Percentiles rank a stretch among this genome's conserved stretches.
phyloP scores from a whole-genome alignment of 2,329 filamentous ascomycete species.

The Beauveria scarabaeidicola region DNA sequence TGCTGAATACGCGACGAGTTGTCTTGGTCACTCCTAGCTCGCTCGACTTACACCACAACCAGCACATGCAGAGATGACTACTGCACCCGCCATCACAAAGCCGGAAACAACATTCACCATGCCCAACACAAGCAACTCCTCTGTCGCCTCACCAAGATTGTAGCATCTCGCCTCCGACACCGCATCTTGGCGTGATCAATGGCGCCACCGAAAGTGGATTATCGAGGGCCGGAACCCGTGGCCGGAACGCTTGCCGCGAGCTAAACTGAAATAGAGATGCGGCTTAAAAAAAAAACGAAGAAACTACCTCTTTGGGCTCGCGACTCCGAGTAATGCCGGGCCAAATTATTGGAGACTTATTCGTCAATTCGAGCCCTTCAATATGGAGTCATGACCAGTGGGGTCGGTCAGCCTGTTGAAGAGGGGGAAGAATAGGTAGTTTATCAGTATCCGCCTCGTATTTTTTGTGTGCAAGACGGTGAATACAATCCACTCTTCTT shows the following conservation, averaged over 20 bases:
- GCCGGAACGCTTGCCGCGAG: constrained; percentile 1
- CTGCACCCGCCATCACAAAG: not conserved
- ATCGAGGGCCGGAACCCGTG: not conserved
- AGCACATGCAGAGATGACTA: not conserved
- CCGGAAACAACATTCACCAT: no score
- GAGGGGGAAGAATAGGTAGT: not conserved
- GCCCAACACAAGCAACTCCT: no score
- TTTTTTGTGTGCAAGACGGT: not conserved
- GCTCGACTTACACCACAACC: not conserved
- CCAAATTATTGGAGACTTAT: not conserved
- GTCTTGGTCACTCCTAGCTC: not conserved
- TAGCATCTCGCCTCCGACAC: not conserved
- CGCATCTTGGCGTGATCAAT: constrained; percentile 6
- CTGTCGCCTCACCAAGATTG: no score
- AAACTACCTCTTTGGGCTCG: constrained; percentile 2
- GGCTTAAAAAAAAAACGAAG: not conserved
- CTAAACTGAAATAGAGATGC: constrained; percentile 1
- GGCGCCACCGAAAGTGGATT: constrained; percentile 6
- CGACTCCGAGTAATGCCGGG: constrained; percentile 8
- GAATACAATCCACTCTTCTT: not conserved
- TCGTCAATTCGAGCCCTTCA: not conserved
- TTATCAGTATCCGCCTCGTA: not conserved
- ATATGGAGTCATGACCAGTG: not conserved
- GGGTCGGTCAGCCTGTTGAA: constrained; percentile 1
- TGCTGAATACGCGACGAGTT: not conserved